Conservation (phyloP, 768 basidiomycete genomes). For the Termitomyces sp. region DNA sequence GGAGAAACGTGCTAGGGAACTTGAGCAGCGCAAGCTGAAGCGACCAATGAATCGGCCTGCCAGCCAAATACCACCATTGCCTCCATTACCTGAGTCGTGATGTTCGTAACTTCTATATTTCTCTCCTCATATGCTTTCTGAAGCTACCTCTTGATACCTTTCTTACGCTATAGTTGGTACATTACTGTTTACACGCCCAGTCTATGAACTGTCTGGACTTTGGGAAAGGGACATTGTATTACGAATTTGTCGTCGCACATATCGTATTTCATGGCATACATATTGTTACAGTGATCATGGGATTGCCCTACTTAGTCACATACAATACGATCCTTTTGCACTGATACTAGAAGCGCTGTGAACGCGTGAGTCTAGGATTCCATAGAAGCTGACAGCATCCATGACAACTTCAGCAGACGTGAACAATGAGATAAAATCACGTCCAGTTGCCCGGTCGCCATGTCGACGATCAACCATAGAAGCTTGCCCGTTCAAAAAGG, state of each 20-base stretch:
- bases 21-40: slow-evolving; percentile 52
- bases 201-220: neutral
- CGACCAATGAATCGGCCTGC: slow-evolving; percentile 32
- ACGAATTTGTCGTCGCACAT: slow-evolving; percentile 3
- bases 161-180: neutral
- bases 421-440: neutral
- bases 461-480: too few relatives aligned
- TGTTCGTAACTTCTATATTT: neutral
- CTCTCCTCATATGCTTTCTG: slow-evolving; percentile 3
- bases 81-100: slow-evolving; percentile 25
- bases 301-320: neutral
- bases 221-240: slow-evolving; percentile 14
- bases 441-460: neutral
- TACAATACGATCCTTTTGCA: neutral
- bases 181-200: slow-evolving; percentile 2
- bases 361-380: too few relatives aligned
- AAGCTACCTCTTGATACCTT: slow-evolving; percentile 9
- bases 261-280: neutral
- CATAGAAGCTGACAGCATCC: too few relatives aligned
- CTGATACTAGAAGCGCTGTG: neutral
- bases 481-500: too few relatives aligned
- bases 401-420: neutral
- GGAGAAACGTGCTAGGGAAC: slow-evolving; percentile 62
- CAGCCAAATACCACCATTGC: slow-evolving; percentile 31
- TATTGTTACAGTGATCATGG: too few relatives aligned